Evolutionary conservation across 2,329 filamentous ascomycete species (phyloP), one percentile per base, ranked within the genome.

Genomic region (Penicillium paneum): DNA sequence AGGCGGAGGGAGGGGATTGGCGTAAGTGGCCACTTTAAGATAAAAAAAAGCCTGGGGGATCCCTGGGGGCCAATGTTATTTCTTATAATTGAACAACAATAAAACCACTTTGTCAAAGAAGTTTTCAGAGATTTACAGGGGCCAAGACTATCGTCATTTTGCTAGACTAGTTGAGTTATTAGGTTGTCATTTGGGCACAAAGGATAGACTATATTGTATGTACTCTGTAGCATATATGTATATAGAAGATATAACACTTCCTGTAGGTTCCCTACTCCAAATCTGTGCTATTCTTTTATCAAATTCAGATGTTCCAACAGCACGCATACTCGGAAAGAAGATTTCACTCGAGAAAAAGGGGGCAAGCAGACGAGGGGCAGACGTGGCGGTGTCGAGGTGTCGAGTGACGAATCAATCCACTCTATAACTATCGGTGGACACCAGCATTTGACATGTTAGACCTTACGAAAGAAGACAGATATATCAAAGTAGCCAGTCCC

Each of bases 1-100:
- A 63, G 57, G 62, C 49, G 60, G 54, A 60, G 52, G 58, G 48
- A 53, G 48, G 52, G 45, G 50, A 49, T 53, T 55, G 56, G 57
- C 46, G 59, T 56, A 54, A 62, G 60, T 64, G 62, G 63, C 61
- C 61, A 65, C 61, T 61, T 24, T 28, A 40, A 46, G 43, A 32
- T 51, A 28, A 31, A 51, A 52, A 45, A 21, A n/a, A 26, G 15
- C 5, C 39, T 11, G 5, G 24, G 15, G 15, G 13, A 26, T 15
- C 26, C 34, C 49, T 11, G 29, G 35, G 42, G 55, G 48, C 43
- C 24, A 17, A 29, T 28, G 21, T 49, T 17, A 36, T 43, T 49
- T 17, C 2, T 32, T 11, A 34, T 15, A 34, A 26, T 42, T 28
- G 19, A 34, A 49, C n/a, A 42, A 34, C 17, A 26, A 42, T 5